These are phyloP conservation scores for Neurospora sp. DNA, from an alignment of 495 filamentous ascomycete genomes.

Conservation along the genomic window DNA sequence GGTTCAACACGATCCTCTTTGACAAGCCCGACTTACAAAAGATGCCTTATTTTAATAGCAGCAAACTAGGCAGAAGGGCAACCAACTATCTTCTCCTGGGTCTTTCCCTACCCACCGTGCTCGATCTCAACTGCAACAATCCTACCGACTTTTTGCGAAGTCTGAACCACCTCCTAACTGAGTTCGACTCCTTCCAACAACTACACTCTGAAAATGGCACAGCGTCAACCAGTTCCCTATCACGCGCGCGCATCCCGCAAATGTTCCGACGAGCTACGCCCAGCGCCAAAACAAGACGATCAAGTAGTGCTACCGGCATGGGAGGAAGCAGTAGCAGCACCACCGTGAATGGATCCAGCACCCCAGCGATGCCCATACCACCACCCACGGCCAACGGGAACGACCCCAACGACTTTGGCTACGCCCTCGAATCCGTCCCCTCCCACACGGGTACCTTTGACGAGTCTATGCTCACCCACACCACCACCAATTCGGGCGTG, in stretches of 20 bases:
- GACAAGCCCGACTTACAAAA: slow-evolving; percentile 68
- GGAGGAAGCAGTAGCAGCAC: not conserved
- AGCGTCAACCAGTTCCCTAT: slow-evolving; percentile 53
- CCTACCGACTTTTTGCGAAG: slow-evolving; percentile 77
- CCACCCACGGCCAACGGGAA: not conserved
- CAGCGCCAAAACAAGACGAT: slow-evolving; percentile 52
- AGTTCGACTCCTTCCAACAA: slow-evolving; percentile 89
- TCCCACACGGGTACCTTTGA: not conserved
- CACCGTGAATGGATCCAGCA: not conserved
- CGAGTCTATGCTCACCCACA: not conserved
- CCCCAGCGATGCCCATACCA: not conserved
- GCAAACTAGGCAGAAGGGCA: slow-evolving; percentile 72
- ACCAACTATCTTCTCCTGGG: slow-evolving; percentile 91
- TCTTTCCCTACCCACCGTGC: slow-evolving; percentile 76
- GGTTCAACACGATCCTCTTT: slow-evolving; percentile 95
- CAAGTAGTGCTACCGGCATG: slow-evolving; percentile 51
- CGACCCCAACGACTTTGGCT: slow-evolving; percentile 1
- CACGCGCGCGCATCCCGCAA: slow-evolving; percentile 66
- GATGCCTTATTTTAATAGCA: slow-evolving; percentile 74
- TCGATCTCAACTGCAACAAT: slow-evolving; percentile 71
- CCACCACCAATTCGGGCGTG: not conserved
- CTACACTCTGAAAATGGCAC: slow-evolving; percentile 69
- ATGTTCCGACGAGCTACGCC: slow-evolving; percentile 72
- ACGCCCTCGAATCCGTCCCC: slow-evolving; percentile 11
- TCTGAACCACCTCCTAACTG: slow-evolving; percentile 72